These are phyloP conservation scores for Alisma plantagoaquatica DNA, from an alignment of 106 monocot species.

Conservation along the genomic window DNA sequence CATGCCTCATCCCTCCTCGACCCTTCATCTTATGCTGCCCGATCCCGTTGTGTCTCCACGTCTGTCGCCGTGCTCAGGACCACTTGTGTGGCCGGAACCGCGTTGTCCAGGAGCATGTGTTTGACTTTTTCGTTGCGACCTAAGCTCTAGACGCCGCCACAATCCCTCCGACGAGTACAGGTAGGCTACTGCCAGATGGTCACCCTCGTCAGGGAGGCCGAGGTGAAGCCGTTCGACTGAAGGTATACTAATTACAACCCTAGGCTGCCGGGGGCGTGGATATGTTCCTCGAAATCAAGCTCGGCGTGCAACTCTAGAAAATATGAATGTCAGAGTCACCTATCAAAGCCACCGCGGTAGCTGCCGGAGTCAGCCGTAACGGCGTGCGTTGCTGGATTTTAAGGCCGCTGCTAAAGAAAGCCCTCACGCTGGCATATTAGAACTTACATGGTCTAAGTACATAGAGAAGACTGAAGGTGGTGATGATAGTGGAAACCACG, in stretches of 20 bases:
- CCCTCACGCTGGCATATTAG: no score
- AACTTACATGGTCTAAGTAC: no score
- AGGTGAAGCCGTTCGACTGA: conserved; percentile 62
- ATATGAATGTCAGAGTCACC: no score
- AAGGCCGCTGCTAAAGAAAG: no score
- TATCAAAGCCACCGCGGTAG: no score
- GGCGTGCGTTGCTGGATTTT: no score
- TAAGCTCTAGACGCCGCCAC: conserved; percentile 75
- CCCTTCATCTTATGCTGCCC: conserved; percentile 27
- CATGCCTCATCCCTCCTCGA: neutral
- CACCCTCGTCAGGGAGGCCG: conserved; percentile 73
- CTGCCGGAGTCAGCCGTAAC: no score
- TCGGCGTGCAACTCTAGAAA: conserved; percentile 93
- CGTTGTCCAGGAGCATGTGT: conserved; percentile 45
- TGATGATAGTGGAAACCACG: no score
- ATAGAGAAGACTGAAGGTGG: no score
- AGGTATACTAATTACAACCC: conserved; percentile 45
- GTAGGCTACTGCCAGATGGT: conserved; percentile 69
- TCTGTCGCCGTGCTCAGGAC: conserved; percentile 34
- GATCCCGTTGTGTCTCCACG: conserved; percentile 17
- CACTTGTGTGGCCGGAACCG: neutral
- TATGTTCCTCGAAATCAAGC: conserved; percentile 80
- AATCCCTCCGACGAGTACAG: conserved; percentile 72
- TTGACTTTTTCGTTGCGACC: conserved; percentile 65
- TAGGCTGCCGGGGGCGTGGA: conserved; percentile 78